A percentile compares a stretch with the other conserved stretches of the same genome.
Conservation (phyloP, 1,284 basidiomycete species). For the Abortiporus biennis region DNA sequence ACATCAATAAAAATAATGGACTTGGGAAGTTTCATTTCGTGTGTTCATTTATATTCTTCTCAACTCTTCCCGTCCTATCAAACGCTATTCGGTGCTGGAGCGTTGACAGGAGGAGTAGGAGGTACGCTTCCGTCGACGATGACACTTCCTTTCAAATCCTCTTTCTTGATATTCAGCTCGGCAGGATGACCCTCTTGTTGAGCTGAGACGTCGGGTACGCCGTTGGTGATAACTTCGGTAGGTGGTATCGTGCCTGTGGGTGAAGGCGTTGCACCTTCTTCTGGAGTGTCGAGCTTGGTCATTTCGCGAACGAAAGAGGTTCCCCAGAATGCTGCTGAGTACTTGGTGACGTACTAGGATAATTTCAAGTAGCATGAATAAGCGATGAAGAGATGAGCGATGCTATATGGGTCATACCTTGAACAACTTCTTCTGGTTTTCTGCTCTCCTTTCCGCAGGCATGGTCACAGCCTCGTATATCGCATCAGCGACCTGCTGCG, state of each 20-base stretch:
- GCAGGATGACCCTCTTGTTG: conserved; percentile 34
- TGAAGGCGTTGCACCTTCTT: conserved; percentile 8
- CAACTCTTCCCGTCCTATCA: no score
- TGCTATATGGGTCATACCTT: conserved; percentile 40
- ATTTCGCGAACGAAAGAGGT: conserved; percentile 87
- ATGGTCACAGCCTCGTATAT: conserved; percentile 94
- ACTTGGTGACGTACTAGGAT: conserved; percentile 86
- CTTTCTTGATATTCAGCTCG: conserved; percentile 25
- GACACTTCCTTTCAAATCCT: conserved; percentile 26
- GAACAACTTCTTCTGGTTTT: conserved; percentile 94
- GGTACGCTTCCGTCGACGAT: conserved; percentile 31
- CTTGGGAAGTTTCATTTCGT: no score
- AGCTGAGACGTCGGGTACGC: conserved; percentile 27
- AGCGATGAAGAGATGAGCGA: neutral
- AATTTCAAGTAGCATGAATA: neutral
- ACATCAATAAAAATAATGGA: no score
- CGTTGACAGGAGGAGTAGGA: conserved; percentile 22
- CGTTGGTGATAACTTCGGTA: conserved; percentile 20
- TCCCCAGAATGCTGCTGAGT: conserved; percentile 91
- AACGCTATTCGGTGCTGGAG: conserved; percentile 8
- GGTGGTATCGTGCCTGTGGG: conserved; percentile 2
- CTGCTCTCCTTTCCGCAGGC: conserved; percentile 71
- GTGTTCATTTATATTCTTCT: no score
- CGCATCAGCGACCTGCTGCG: conserved; percentile 92
- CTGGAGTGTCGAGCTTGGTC: conserved; percentile 38